phyloP scores from a whole-genome alignment of 345 rosid species.

The Nephelium lappaceum region DNA sequence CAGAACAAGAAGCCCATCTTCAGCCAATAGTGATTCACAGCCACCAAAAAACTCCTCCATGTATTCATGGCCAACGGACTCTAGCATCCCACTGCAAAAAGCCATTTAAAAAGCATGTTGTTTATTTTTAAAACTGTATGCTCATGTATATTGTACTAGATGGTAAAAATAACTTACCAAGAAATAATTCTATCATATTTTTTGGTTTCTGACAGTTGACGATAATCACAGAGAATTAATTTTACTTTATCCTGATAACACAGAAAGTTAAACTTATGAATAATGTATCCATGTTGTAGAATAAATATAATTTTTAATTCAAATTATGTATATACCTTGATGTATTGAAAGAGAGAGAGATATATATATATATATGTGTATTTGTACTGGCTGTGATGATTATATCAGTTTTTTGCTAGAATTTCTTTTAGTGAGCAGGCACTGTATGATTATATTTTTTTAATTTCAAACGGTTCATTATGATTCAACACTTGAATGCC shows the following conservation, averaged over 20 bases:
- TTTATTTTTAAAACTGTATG: neutral
- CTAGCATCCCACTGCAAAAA: conserved; percentile 78
- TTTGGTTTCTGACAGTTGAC: conserved; percentile 52
- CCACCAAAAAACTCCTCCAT: conserved; percentile 79
- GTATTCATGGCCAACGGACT: conserved; percentile 88
- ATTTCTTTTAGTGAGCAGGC: too few species aligned
- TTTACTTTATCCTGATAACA: conserved; percentile 56
- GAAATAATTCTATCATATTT: conserved; percentile 85
- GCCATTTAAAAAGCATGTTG: conserved; percentile 7
- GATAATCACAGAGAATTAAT: conserved; percentile 76
- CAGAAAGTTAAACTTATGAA: neutral
- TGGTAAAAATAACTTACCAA: conserved; percentile 45
- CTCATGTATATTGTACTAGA: neutral
- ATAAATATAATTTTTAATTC: too few species aligned
- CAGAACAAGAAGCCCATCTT: conserved; percentile 72
- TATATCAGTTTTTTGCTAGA: too few species aligned
- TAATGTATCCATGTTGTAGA: neutral
- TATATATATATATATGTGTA: too few species aligned
- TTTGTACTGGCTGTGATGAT: too few species aligned
- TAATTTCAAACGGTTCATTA: too few species aligned
- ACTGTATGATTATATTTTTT: too few species aligned
- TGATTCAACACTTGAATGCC: neutral
- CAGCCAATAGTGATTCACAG: conserved; percentile 72
- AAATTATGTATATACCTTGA: too few species aligned
- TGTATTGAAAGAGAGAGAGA: too few species aligned